phyloP scores from a whole-genome alignment of 192 early-diverging fungal species.

The Podila minutissima region DNA sequence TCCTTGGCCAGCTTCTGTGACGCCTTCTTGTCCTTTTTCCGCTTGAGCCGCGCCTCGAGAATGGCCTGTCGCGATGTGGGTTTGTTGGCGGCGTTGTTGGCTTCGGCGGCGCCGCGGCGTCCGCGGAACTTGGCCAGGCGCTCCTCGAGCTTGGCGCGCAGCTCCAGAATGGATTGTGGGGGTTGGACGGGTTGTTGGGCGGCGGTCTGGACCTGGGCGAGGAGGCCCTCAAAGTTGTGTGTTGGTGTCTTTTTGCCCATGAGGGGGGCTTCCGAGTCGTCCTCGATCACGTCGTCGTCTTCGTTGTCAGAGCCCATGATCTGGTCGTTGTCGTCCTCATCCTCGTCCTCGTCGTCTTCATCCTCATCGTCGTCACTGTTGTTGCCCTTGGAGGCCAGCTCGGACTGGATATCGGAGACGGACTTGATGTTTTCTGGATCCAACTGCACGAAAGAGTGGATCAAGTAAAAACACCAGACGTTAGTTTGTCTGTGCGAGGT shows the following conservation, averaged over 20 bases:
- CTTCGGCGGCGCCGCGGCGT: conserved; percentile 20
- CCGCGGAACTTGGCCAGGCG: conserved; percentile 50
- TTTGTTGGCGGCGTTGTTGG: conserved; percentile 53
- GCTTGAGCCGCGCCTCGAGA: conserved; percentile 78
- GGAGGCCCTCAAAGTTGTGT: conserved; percentile 37
- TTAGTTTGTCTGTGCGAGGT: too few species aligned
- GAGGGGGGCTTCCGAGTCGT: conserved; percentile 37
- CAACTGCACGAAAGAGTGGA: conserved; percentile 55
- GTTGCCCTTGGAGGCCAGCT: conserved; percentile 51
- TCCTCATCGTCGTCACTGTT: conserved; percentile 44
- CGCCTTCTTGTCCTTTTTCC: conserved; percentile 72
- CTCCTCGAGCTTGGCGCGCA: conserved; percentile 35
- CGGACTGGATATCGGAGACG: conserved; percentile 71
- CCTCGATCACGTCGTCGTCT: conserved; percentile 27
- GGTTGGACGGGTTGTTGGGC: conserved; percentile 40
- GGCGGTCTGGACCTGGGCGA: conserved; percentile 39
- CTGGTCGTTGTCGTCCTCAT: conserved; percentile 43
- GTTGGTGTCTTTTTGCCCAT: conserved; percentile 24
- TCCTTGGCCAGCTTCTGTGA: conserved; percentile 68
- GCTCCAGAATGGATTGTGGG: conserved; percentile 31
- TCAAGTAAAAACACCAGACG: too few species aligned
- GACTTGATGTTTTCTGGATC: conserved; percentile 85
- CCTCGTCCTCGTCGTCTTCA: conserved; percentile 3
- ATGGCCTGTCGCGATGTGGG: conserved; percentile 76
- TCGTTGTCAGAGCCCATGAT: conserved; percentile 38